These are phyloP conservation scores for Stereocaulon alpinum DNA, from an alignment of 495 filamentous ascomycete species.

Conservation along the genomic window DNA sequence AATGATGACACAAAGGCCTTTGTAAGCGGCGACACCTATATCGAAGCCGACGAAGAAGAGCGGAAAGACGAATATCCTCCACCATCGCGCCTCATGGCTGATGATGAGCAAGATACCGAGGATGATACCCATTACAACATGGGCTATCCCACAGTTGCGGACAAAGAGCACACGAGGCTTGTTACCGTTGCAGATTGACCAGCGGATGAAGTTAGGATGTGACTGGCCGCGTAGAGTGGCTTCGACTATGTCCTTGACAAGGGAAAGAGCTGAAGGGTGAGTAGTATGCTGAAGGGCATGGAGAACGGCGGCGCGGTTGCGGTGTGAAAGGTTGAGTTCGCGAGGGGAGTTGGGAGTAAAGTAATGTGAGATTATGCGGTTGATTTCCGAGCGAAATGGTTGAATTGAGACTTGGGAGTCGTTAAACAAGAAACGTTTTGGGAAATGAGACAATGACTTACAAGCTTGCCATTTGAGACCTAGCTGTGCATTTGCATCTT, in stretches of 20 bases:
- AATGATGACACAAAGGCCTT: constrained; percentile 66
- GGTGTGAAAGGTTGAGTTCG: constrained; percentile 60
- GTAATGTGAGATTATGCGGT: constrained; percentile 58
- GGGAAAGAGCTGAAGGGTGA: constrained; percentile 55
- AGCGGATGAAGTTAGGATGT: constrained; percentile 73
- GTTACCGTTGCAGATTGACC: constrained; percentile 73
- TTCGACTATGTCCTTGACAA: constrained; percentile 44
- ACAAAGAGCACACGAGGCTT: constrained; percentile 56
- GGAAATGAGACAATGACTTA: background rate
- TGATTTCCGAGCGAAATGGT: constrained; percentile 61
- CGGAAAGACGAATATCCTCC: constrained; percentile 47
- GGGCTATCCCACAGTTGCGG: constrained; percentile 43
- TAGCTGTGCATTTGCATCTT: constrained; percentile 15
- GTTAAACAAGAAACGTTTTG: background rate
- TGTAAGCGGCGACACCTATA: constrained; percentile 53
- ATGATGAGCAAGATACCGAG: constrained; percentile 49
- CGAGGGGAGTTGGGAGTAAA: constrained; percentile 49
- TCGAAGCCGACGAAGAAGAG: constrained; percentile 54
- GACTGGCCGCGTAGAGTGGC: constrained; percentile 52
- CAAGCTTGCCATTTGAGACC: constrained; percentile 20
- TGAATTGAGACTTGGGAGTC: constrained; percentile 35
- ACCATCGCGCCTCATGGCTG: constrained; percentile 44
- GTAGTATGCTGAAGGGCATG: constrained; percentile 62
- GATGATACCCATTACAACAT: constrained; percentile 39
- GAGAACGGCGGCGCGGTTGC: constrained; percentile 46